Evolutionary conservation across 768 basidiomycete genomes (phyloP).

Genomic region (Rhodosporidiobolus sp.): DNA sequence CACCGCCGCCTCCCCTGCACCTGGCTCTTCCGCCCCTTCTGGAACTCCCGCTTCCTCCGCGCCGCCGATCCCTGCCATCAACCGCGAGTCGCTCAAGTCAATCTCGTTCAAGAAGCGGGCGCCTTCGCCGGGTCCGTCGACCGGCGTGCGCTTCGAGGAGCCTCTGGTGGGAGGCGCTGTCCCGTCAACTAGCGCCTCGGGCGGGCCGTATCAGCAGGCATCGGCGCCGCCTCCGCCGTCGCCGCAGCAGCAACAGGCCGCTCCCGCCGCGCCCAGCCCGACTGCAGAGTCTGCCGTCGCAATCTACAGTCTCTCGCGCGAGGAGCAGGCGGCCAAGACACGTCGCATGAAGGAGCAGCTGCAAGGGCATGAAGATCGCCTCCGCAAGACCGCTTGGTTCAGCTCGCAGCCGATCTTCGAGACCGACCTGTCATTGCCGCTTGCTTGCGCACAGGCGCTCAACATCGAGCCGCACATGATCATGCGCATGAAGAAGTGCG

Average conservation of each 20-base stretch:
- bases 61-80: not conserved
- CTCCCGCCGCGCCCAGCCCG: too few species aligned
- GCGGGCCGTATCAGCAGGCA: too few species aligned
- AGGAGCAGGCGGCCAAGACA: not conserved
- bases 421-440: not conserved
- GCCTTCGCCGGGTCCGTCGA: not conserved
- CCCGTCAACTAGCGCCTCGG: too few species aligned
- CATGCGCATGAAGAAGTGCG: slow-evolving; percentile 17
- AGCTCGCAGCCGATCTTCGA: not conserved
- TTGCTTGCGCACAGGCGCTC: slow-evolving; percentile 17
- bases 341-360: not conserved
- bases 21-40: not conserved
- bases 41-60: not conserved
- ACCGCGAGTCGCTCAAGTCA: not conserved
- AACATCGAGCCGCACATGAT: slow-evolving; percentile 8
- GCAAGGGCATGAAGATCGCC: slow-evolving; percentile 11
- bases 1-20: not conserved
- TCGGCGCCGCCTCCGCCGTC: not conserved
- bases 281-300: not conserved
- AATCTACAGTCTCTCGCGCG: not conserved
- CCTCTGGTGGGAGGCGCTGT: too few species aligned
- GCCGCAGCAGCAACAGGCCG: too few species aligned
- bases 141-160: slow-evolving; percentile 2
- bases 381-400: not conserved
- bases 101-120: not conserved